Evolutionary conservation across 208 protist species (phyloP).

Genomic region (Leishmania mexicana): DNA sequence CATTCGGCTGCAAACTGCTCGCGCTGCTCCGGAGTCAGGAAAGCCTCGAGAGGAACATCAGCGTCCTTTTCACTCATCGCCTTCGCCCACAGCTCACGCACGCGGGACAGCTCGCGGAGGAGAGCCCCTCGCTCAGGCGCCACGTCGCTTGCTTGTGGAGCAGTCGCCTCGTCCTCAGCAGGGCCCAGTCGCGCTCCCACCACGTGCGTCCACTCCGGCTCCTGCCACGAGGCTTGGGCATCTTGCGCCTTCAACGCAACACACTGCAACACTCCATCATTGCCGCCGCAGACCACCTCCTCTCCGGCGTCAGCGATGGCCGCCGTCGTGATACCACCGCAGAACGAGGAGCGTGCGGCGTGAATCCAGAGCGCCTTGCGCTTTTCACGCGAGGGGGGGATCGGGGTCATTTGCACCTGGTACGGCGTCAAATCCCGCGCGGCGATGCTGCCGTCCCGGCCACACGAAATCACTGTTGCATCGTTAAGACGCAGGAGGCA

Average conservation of each 20-base stretch:
- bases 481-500: constrained; percentile 43
- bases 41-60: constrained; percentile 60
- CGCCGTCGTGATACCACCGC: constrained; percentile 50
- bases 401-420: constrained; percentile 52
- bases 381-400: constrained; percentile 83
- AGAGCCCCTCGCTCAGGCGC: constrained; percentile 11
- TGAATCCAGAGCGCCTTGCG: constrained; percentile 52
- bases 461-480: constrained; percentile 57
- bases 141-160: background rate
- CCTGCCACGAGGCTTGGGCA: constrained; percentile 39
- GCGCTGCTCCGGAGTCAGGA: constrained; percentile 64
- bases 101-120: constrained; percentile 22
- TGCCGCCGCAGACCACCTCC: constrained; percentile 25
- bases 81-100: constrained; percentile 53
- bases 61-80: constrained; percentile 42
- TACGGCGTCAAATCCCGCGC: constrained; percentile 75
- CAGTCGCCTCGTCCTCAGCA: background rate
- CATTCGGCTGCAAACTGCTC: constrained; percentile 67
- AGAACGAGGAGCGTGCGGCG: constrained; percentile 44
- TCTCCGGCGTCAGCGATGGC: constrained; percentile 22
- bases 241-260: constrained; percentile 13
- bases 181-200: background rate
- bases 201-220: constrained; percentile 35
- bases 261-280: constrained; percentile 29
- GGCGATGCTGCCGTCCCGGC: constrained; percentile 62